A percentile compares a stretch with the other conserved stretches of the same genome.
phyloP scores from a whole-genome alignment of 257 asterid genomes.

The Solanum sparsipilum region DNA sequence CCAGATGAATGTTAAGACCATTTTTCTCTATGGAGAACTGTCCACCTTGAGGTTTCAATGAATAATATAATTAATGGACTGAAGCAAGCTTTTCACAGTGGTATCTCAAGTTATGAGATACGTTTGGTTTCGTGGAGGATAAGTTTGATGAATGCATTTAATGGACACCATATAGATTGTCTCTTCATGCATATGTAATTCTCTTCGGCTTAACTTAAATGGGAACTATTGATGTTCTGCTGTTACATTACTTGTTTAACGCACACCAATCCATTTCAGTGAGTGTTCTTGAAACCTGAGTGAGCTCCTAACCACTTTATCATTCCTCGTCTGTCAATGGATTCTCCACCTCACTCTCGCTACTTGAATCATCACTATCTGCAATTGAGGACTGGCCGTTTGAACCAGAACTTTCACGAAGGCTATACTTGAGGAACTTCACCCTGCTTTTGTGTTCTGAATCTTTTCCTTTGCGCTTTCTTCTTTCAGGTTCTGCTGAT shows the following conservation, averaged over 20 bases:
- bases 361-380: constrained; percentile 17
- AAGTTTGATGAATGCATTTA: not conserved
- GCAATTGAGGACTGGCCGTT: constrained; percentile 2
- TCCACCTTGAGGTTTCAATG: not conserved
- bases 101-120: not conserved
- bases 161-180: not conserved
- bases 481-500: constrained; percentile 26
- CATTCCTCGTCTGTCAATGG: constrained; percentile 42
- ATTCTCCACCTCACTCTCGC: constrained; percentile 48
- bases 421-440: constrained; percentile 35
- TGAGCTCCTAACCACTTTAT: not conserved
- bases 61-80: not conserved
- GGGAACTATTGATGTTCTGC: not conserved
- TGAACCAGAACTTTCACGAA: constrained; percentile 14
- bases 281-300: not conserved
- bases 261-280: not conserved
- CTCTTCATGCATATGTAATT: not conserved
- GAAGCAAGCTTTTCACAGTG: not conserved
- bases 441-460: constrained; percentile 16
- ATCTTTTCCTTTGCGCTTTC: constrained; percentile 30
- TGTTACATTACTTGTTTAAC: not conserved
- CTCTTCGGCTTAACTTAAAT: not conserved
- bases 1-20: not conserved
- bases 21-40: not conserved
- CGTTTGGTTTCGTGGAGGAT: not conserved